Conservation (phyloP, 345 rosid species). For the Reutealis trisperma region DNA sequence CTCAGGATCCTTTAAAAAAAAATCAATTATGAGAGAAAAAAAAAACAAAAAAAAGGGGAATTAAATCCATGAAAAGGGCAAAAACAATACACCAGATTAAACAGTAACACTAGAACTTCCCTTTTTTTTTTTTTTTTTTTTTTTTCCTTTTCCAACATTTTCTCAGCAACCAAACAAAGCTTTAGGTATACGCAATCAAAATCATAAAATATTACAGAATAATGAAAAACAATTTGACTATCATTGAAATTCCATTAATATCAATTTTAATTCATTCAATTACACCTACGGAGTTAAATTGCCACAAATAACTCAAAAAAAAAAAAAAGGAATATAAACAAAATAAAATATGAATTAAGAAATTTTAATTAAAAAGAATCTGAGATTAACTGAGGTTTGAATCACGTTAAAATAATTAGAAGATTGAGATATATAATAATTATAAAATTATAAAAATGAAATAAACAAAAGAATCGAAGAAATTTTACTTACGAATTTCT, state of each 20-base stretch:
- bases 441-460: not conserved
- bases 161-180: slow-evolving; percentile 14
- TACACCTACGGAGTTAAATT: not conserved
- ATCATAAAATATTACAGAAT: not conserved
- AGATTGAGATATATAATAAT: not conserved
- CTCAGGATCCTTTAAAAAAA: not conserved
- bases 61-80: not conserved
- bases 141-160: not conserved
- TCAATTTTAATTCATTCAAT: not conserved
- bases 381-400: not conserved
- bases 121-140: not conserved
- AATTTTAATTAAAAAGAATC: not conserved
- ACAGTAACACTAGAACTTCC: not conserved
- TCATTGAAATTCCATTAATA: not conserved
- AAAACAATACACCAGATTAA: not conserved
- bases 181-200: not conserved
- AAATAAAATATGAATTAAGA: not conserved
- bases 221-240: not conserved
- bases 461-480: not conserved
- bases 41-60: not conserved
- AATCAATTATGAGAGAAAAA: not conserved
- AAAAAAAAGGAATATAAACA: not conserved
- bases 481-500: slow-evolving; percentile 22
- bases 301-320: not conserved
- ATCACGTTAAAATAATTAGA: not conserved